Conservation (phyloP, 768 basidiomycete species). For the Psilocybe subaeruginosa region DNA sequence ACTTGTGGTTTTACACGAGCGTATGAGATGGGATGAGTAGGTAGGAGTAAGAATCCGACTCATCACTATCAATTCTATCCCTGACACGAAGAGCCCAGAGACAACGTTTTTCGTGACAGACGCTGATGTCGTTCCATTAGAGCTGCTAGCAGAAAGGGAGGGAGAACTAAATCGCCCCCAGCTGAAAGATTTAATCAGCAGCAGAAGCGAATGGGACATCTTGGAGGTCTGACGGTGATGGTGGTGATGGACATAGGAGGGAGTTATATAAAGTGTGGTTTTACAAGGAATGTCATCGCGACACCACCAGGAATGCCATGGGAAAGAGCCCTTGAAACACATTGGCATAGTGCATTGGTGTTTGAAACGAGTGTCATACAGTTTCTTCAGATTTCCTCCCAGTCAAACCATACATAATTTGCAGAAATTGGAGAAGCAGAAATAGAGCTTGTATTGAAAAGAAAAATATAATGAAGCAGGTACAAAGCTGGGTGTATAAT, state of each 20-base stretch:
- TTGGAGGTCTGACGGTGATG: not conserved
- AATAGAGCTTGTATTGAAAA: not conserved
- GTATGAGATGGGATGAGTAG: too few species aligned
- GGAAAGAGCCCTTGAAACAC: not conserved
- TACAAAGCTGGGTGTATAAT: not conserved
- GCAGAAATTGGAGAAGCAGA: not conserved
- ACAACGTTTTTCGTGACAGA: not conserved
- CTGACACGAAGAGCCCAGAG: not conserved
- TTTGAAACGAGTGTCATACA: too few species aligned
- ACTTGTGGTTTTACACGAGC: too few species aligned
- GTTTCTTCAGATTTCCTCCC: not conserved
- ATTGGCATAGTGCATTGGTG: not conserved
- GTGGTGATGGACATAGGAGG: not conserved
- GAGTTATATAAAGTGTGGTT: not conserved
- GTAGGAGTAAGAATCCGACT: not conserved
- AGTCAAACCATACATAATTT: not conserved
- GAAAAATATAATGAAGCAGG: not conserved
- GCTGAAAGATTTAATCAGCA: not conserved
- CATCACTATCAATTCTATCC: conserved; percentile 1
- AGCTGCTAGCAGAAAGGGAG: not conserved
- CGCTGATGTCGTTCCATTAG: not conserved
- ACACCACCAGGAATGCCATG: not conserved
- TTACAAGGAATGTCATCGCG: not conserved
- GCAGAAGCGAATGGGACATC: not conserved
- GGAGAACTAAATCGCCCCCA: not conserved